Conservation (phyloP, 805 yeast species). For the Komagataella kurtzmanii region DNA sequence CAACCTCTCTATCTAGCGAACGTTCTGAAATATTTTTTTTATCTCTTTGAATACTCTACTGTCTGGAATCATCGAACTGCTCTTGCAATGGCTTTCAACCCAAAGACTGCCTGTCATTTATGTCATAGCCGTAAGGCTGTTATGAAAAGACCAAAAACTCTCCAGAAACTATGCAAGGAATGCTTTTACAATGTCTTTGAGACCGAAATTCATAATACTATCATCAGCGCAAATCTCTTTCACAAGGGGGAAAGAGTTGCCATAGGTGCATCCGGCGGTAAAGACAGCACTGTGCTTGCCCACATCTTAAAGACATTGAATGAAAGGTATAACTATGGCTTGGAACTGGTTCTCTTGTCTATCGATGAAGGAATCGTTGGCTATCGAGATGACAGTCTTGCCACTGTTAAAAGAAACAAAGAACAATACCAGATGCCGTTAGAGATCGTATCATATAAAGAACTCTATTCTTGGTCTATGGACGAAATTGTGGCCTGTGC, state of each 20-base stretch:
- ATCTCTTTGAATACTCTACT: background rate
- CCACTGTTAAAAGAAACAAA: constrained; percentile 91
- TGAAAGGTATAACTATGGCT: constrained; percentile 78
- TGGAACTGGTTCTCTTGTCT: constrained; percentile 70
- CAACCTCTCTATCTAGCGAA: background rate
- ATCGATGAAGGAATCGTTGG: constrained; percentile 97
- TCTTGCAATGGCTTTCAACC: background rate
- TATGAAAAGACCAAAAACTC: constrained; percentile 83
- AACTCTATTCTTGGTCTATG: constrained; percentile 95
- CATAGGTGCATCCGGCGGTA: constrained; percentile 98
- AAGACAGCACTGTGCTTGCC: constrained; percentile 93
- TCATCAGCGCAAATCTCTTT: constrained; percentile 55
- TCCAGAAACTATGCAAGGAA: constrained; percentile 77
- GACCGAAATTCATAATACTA: constrained; percentile 90
- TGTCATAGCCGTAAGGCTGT: constrained; percentile 78
- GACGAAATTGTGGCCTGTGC: constrained; percentile 93
- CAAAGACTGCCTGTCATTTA: constrained; percentile 52
- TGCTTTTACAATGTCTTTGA: constrained; percentile 90
- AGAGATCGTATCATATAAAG: constrained; percentile 59
- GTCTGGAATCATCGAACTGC: background rate
- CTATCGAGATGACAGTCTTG: constrained; percentile 91
- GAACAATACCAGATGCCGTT: constrained; percentile 38
- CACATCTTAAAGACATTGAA: constrained; percentile 75
- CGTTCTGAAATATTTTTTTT: background rate
- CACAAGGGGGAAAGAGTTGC: constrained; percentile 79